Percentiles rank a stretch among this genome's conserved stretches.
Conservation (phyloP, 371 early-diverging fungal genomes). For the Mortierella sp. region DNA sequence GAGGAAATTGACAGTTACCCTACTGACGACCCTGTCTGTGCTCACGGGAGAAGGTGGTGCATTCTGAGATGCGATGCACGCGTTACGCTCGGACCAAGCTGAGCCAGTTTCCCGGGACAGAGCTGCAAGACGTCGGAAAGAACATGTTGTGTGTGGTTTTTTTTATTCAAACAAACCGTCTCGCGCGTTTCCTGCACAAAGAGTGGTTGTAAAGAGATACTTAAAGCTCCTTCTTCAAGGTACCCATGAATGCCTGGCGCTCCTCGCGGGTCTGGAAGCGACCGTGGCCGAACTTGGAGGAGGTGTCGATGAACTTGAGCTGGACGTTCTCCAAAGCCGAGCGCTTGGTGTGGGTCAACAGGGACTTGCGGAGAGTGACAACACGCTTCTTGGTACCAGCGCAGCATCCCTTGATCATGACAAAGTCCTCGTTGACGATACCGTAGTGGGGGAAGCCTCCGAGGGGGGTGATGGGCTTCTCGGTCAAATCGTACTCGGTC, state of each 20-base stretch:
- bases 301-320: slow-evolving; percentile 99
- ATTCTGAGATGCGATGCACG: too few relatives aligned
- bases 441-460: slow-evolving; percentile 99
- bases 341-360: slow-evolving; percentile 94
- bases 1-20: too few relatives aligned
- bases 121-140: neutral
- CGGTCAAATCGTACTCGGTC: slow-evolving; percentile 99
- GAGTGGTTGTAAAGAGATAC: slow-evolving; percentile 26
- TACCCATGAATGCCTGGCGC: slow-evolving; percentile 97
- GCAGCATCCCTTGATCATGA: slow-evolving; percentile 99
- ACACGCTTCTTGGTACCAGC: slow-evolving; percentile 99
- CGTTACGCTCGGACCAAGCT: too few relatives aligned
- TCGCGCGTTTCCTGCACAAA: slow-evolving; percentile 25
- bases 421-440: slow-evolving; percentile 96
- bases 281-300: slow-evolving; percentile 99
- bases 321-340: slow-evolving; percentile 95
- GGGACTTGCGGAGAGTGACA: slow-evolving; percentile 98
- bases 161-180: slow-evolving; percentile 25
- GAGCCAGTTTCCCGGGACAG: neutral
- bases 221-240: slow-evolving; percentile 87
- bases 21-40: too few relatives aligned
- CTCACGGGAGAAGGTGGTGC: too few relatives aligned
- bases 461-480: slow-evolving; percentile 98
- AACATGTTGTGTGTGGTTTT: slow-evolving; percentile 1
- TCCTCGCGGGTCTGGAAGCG: slow-evolving; percentile 99